These are phyloP conservation scores for Lanmaoa rubissima DNA, from an alignment of 768 basidiomycete genomes.

Conservation along the genomic window DNA sequence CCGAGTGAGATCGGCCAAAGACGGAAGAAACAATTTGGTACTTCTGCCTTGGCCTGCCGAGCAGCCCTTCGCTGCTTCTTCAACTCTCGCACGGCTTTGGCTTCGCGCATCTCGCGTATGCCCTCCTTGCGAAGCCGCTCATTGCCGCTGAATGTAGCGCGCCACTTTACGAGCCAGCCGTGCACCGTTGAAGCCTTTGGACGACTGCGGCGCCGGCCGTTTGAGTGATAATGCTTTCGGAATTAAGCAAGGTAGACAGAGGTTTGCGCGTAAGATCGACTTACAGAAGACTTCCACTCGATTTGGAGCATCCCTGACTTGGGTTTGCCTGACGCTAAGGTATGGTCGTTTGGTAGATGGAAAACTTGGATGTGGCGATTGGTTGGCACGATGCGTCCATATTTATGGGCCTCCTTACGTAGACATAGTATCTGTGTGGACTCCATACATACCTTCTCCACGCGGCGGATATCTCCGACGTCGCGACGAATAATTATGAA, in stretches of 20 bases:
- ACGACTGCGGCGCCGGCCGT: constrained; percentile 44
- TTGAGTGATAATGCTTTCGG: constrained; percentile 32
- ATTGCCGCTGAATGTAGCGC: constrained; percentile 66
- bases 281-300: constrained; percentile 35
- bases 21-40: constrained; percentile 16
- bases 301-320: constrained; percentile 26
- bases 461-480: constrained; percentile 18
- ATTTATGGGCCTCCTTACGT: constrained; percentile 25
- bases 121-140: constrained; percentile 63
- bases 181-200: constrained; percentile 61
- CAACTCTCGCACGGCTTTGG: constrained; percentile 35
- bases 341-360: constrained; percentile 8
- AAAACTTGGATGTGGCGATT: constrained; percentile 11
- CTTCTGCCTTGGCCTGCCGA: constrained; percentile 16
- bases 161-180: constrained; percentile 78
- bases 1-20: constrained; percentile 30
- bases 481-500: neutral
- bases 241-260: neutral
- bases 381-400: constrained; percentile 4
- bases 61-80: constrained; percentile 28
- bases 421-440: neutral
- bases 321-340: constrained; percentile 1
- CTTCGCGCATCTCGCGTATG: constrained; percentile 68
- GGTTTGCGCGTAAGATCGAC: constrained; percentile 7
- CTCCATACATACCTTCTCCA: constrained; percentile 14